Evolutionary conservation across 148 eudicot genomes (phyloP), one percentile per base, ranked within the genome.

Genomic region (Rhododendron simsii): DNA sequence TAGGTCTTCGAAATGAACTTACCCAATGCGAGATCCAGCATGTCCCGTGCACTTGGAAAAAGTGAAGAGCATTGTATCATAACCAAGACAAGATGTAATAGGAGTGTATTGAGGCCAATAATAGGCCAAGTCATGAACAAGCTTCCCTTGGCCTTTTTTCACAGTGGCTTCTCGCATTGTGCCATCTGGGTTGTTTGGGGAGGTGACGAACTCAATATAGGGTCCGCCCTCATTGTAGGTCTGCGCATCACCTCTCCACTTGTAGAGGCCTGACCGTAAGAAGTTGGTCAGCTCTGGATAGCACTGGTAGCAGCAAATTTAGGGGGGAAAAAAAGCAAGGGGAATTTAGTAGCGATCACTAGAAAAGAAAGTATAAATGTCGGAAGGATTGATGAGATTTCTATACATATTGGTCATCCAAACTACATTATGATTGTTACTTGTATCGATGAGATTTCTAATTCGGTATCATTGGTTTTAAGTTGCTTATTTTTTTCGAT

Each of bases 71-170:
- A 96, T 95, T 57, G 93, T 74, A 77, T 94, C 98, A 69, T 82
- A 85, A 78, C 89, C 87, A 47, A 90, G 87, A 1, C 89, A 79
- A 4, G 80, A 35, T 37, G 97, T 90, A 16, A 96, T 95, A 44
- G 99, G 89, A 23, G 98, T 93, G 84, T 93, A 94, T n/a, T 96
- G 98, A 4, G 99, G 98, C 99, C 98, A 96, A 61, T 91, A 95
- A 84, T 96, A 95, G 39, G 99, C 99, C 78, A 93, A 92, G 81
- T 96, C 99, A 87, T 91, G 91, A 21, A 96, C 89, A 4, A 90
- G 75, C 87, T 88, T 86, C 28, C 95, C 98, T n/a, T 85, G 86
- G n/a, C 85, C 87, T 65, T 74, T 28, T 16, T 91, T 91, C 45
- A 93, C 93, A 7, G 90, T 89, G 12, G 93, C 83, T 30, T 92